A percentile compares a stretch with the other conserved stretches of the same genome.
phyloP scores from a whole-genome alignment of 192 early-diverging fungal genomes.

The Umbelopsis isabellina region DNA sequence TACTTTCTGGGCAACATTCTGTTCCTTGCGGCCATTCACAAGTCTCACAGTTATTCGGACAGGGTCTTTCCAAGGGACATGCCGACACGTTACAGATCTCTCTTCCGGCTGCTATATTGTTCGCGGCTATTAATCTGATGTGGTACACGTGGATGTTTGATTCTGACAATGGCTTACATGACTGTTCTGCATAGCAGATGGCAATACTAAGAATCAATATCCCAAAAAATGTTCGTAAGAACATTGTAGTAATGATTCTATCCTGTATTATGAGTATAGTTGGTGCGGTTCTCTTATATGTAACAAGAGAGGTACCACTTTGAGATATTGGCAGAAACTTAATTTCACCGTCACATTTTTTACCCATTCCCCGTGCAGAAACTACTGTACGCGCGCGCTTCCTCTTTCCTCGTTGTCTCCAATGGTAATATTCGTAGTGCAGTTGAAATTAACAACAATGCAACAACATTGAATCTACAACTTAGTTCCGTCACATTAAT shows the following conservation, averaged over 20 bases:
- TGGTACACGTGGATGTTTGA: no score
- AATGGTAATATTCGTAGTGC: not conserved
- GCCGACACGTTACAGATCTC: not conserved
- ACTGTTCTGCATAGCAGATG: no score
- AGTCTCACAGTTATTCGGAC: not conserved
- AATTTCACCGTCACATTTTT: conserved; percentile 7
- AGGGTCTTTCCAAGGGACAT: not conserved
- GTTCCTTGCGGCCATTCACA: not conserved
- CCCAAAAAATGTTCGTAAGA: no score
- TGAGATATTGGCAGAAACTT: not conserved
- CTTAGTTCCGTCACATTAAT: not conserved
- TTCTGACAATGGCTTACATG: no score
- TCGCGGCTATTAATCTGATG: no score
- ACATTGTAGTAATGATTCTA: not conserved
- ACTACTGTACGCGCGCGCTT: not conserved
- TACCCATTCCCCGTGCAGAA: not conserved
- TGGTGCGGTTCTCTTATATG: not conserved
- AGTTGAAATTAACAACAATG: not conserved
- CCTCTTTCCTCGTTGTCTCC: not conserved
- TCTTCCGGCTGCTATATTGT: no score
- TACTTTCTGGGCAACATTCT: not conserved
- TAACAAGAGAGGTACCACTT: no score
- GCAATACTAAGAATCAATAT: no score
- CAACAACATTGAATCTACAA: not conserved
- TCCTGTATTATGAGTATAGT: not conserved